Evolutionary conservation across 805 yeast species (phyloP).

Genomic region (Ogataea paradorogensis): DNA sequence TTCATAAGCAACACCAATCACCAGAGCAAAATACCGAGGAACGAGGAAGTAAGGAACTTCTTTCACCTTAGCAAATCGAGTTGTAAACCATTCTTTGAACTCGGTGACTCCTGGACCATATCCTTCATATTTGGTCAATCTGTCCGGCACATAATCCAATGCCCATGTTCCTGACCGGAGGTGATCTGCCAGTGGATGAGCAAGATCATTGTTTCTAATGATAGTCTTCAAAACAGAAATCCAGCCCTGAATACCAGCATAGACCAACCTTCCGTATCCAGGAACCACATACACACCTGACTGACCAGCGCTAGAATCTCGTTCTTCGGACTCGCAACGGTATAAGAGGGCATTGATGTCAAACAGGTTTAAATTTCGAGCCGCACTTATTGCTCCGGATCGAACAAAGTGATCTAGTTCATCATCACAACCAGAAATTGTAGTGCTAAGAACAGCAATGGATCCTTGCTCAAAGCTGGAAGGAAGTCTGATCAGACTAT

Average conservation of each 20-base stretch:
- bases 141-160: conserved; percentile 62
- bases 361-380: conserved; percentile 54
- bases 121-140: conserved; percentile 53
- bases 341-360: conserved; percentile 76
- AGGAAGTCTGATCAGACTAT: conserved; percentile 56
- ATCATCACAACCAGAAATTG: conserved; percentile 61
- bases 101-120: conserved; percentile 45
- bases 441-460: conserved; percentile 76
- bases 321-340: conserved; percentile 82
- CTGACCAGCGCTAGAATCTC: conserved; percentile 69
- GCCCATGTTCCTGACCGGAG: conserved; percentile 89
- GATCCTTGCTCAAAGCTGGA: conserved; percentile 83
- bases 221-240: conserved; percentile 60
- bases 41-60: conserved; percentile 72
- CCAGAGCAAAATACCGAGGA: conserved; percentile 84
- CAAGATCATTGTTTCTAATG: conserved; percentile 68
- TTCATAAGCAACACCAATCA: conserved; percentile 80
- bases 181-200: conserved; percentile 80
- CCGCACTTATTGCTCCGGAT: conserved; percentile 74
- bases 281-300: conserved; percentile 79
- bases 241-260: conserved; percentile 96
- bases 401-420: conserved; percentile 65
- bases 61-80: conserved; percentile 61
- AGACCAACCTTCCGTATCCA: conserved; percentile 64
- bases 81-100: conserved; percentile 68